phyloP scores from a whole-genome alignment of 1,284 basidiomycete species.

The Apiotrichum domesticum region DNA sequence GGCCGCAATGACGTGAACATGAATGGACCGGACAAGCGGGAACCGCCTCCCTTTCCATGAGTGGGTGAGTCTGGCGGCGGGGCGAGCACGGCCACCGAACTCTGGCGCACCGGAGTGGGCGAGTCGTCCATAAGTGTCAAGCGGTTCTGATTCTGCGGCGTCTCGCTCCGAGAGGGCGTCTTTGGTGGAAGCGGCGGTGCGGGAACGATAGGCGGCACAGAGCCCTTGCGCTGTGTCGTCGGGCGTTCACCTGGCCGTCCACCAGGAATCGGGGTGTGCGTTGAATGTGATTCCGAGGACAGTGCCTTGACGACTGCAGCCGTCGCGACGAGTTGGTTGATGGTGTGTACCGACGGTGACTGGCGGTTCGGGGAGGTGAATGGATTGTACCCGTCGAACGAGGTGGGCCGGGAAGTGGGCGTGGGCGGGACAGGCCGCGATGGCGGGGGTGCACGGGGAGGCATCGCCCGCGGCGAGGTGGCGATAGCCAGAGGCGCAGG shows the following conservation, averaged over 20 bases:
- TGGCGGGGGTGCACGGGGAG: constrained; percentile 5
- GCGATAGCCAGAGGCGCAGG: neutral
- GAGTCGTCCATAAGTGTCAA: constrained; percentile 19
- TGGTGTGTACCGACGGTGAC: too few species aligned
- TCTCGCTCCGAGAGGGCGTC: neutral
- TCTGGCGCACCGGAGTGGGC: constrained; percentile 13
- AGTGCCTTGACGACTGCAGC: too few species aligned
- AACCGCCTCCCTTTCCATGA: neutral
- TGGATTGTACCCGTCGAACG: neutral
- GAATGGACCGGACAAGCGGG: neutral
- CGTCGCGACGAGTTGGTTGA: too few species aligned
- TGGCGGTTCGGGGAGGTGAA: neutral
- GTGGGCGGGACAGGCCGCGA: constrained; percentile 11
- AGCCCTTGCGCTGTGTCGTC: too few species aligned
- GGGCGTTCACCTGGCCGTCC: too few species aligned
- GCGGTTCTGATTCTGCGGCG: neutral
- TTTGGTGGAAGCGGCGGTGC: neutral
- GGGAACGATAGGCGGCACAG: too few species aligned
- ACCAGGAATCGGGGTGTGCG: too few species aligned
- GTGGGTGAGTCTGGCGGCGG: constrained; percentile 1
- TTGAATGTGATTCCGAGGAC: too few species aligned
- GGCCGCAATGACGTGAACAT: neutral
- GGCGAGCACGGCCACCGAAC: constrained; percentile 10
- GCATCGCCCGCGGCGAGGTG: neutral
- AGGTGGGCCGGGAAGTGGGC: constrained; percentile 1